A percentile compares a stretch with the other conserved stretches of the same genome.
Evolutionary conservation across 1,284 basidiomycete species (phyloP).

Genomic region (Xanthoconium separans): DNA sequence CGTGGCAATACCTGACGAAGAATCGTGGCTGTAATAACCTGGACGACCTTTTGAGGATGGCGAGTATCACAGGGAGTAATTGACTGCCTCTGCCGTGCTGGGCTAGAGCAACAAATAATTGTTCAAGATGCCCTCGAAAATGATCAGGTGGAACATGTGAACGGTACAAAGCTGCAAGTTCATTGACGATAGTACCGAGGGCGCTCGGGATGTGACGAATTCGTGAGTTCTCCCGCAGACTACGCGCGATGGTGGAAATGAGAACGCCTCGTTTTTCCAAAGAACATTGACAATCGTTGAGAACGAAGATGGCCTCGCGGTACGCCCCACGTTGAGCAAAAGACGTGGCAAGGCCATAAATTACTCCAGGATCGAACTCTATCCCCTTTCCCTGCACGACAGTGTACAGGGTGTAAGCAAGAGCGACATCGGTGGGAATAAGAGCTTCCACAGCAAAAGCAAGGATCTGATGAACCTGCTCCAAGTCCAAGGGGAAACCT

Average conservation of each 20-base stretch:
- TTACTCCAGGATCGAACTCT: background rate
- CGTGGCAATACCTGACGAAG: constrained; percentile 21
- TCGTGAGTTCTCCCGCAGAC: constrained; percentile 17
- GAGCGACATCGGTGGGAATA: constrained; percentile 14
- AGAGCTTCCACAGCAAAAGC: constrained; percentile 18
- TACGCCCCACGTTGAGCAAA: constrained; percentile 19
- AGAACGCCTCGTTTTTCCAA: constrained; percentile 17
- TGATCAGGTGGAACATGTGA: constrained; percentile 23
- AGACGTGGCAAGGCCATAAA: constrained; percentile 18
- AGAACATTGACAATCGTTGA: constrained; percentile 17
- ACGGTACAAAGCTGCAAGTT: constrained; percentile 22
- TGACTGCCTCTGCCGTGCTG: constrained; percentile 17
- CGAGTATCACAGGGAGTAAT: constrained; percentile 18
- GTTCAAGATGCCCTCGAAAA: constrained; percentile 30
- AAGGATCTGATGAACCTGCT: constrained; percentile 14
- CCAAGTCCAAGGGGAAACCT: constrained; percentile 10
- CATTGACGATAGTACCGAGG: constrained; percentile 16
- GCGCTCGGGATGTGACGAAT: constrained; percentile 6
- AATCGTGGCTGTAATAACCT: constrained; percentile 25
- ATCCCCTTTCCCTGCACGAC: constrained; percentile 1
- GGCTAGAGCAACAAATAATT: constrained; percentile 24
- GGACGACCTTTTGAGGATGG: constrained; percentile 17
- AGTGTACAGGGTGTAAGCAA: constrained; percentile 22
- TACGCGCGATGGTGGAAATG: constrained; percentile 23
- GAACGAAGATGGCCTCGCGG: constrained; percentile 12